Base-by-base conservation (phyloP, 2,329 filamentous ascomycete genomes). In the Phymatotrichopsis omnivora region DNA sequence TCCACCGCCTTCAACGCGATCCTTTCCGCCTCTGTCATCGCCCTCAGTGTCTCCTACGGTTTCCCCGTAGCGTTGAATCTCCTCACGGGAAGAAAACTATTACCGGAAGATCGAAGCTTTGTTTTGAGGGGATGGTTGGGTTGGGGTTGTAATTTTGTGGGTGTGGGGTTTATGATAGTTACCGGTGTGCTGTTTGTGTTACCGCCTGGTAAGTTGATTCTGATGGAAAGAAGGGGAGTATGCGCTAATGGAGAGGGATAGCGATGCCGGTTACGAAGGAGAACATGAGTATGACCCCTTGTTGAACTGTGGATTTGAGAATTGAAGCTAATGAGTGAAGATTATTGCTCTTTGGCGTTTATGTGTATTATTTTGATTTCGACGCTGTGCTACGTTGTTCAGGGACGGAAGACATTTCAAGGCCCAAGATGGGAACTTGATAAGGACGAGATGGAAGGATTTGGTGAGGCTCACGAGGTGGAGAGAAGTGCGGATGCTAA, bases 141-240 rank as follows among this genome's bases (percentile, higher is more conserved):
- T 16, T 82, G 77, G 78, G 62, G 69, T 19, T 67, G 72, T 19
- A 82, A 82, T 58, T 46, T 69, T 5, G 48, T 74, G 22, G 79
- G 81, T 4, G 68, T 86, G 35, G 65, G 66, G 0, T 86, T 80
- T 63, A 74, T 79, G 1, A 64, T 75, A 10, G 61, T 85, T n/a
- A 85, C 81, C 0, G 85, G 80, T 0, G 75, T 85, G 1, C 68
- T 86, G 1, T 85, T 85, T 63, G 69, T 85, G 16, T 84, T 85
- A 63, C 82, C 82, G 3, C 81, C 82, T 0, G n/a, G n/a, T n/a
- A n/a, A n/a, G n/a, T n/a, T n/a, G n/a, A n/a, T n/a, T n/a, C n/a
- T n/a, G n/a, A n/a, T n/a, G n/a, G n/a, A n/a, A n/a, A n/a, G n/a
- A n/a, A n/a, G n/a, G n/a, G n/a, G n/a, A n/a, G n/a, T n/a, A n/a